Percentiles rank a stretch among this genome's conserved stretches.
phyloP scores from a whole-genome alignment of 2,329 filamentous ascomycete species.

The Fusarium floridanum region DNA sequence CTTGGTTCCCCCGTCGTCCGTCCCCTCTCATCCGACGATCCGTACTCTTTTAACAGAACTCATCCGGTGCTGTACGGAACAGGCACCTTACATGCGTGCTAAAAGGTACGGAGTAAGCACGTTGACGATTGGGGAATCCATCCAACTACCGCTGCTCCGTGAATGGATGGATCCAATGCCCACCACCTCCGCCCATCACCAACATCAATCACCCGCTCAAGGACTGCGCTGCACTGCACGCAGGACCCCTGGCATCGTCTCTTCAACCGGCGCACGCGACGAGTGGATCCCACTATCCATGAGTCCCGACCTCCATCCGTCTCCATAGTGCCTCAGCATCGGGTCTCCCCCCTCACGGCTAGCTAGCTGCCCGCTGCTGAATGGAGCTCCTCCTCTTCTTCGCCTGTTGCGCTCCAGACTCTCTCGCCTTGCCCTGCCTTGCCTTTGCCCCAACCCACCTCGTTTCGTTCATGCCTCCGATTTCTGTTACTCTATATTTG shows the following conservation, averaged over 20 bases:
- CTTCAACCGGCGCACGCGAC: constrained; percentile 41
- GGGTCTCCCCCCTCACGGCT: constrained; percentile 20
- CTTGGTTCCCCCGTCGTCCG: constrained; percentile 3
- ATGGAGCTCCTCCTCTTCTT: background rate
- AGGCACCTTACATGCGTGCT: background rate
- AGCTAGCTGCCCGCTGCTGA: background rate
- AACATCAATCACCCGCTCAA: constrained; percentile 7
- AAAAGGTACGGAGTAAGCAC: background rate
- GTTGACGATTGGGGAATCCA: background rate
- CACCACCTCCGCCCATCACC: constrained; percentile 5
- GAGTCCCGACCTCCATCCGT: constrained; percentile 26
- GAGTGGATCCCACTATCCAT: constrained; percentile 37
- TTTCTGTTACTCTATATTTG: constrained; percentile 20
- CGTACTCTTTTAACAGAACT: constrained; percentile 3
- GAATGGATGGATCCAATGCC: background rate
- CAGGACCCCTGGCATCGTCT: constrained; percentile 28
- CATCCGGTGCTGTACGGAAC: background rate
- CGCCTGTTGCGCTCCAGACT: constrained; percentile 20
- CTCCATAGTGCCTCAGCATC: constrained; percentile 40
- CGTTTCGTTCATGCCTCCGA: constrained; percentile 18
- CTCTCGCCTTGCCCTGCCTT: constrained; percentile 1
- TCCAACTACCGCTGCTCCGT: constrained; percentile 8
- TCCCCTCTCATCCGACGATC: constrained; percentile 14
- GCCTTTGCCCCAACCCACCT: background rate
- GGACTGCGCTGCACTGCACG: background rate